Conservation (phyloP, 2,329 filamentous ascomycete genomes). For the Lachnellula occidentalis region DNA sequence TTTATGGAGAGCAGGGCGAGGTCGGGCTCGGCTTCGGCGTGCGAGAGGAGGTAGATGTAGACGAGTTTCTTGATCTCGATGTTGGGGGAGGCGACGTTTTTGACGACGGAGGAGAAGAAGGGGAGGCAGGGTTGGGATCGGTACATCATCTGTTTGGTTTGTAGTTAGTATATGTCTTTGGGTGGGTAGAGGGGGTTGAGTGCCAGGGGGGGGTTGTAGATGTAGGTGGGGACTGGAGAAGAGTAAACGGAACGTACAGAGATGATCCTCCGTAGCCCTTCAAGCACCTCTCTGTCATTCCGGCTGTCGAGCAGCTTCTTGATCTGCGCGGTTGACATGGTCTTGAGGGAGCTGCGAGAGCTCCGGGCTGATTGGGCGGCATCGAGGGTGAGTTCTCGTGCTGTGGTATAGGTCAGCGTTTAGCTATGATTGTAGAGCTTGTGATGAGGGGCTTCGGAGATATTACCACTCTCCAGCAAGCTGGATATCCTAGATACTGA, state of each 20-base stretch:
- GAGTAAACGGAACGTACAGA: slow-evolving; percentile 54
- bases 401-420: slow-evolving; percentile 42
- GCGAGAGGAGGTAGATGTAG: slow-evolving; percentile 95
- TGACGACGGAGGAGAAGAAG: slow-evolving; percentile 97
- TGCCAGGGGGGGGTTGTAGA: neutral
- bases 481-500: slow-evolving; percentile 90
- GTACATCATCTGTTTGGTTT: slow-evolving; percentile 79
- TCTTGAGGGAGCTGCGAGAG: slow-evolving; percentile 54
- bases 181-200: neutral
- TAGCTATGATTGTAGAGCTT: neutral
- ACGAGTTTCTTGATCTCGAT: slow-evolving; percentile 97
- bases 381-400: slow-evolving; percentile 94
- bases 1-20: slow-evolving; percentile 95
- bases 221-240: neutral
- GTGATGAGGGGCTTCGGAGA: neutral
- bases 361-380: slow-evolving; percentile 82
- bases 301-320: slow-evolving; percentile 94
- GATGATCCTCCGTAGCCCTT: slow-evolving; percentile 83
- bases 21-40: slow-evolving; percentile 94
- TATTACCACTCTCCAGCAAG: slow-evolving; percentile 86
- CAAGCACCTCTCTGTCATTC: slow-evolving; percentile 86
- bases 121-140: slow-evolving; percentile 78
- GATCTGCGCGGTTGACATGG: slow-evolving; percentile 74
- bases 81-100: slow-evolving; percentile 92
- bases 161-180: neutral